Evolutionary conservation across 371 early-diverging fungal species (phyloP).

Genomic region (Scutellospora calospora): DNA sequence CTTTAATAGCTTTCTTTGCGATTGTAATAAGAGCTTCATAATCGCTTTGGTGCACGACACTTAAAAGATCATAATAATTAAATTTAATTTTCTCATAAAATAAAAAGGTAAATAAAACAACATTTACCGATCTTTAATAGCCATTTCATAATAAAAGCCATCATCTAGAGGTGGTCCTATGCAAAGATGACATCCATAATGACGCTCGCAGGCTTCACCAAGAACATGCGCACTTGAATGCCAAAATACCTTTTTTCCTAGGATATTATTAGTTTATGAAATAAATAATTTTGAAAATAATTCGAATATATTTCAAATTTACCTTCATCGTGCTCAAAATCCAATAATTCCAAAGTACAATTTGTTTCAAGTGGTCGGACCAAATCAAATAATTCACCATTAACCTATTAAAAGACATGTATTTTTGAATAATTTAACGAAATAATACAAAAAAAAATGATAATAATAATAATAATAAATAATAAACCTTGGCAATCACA

Average conservation of each 20-base stretch:
- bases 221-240: conserved; percentile 99
- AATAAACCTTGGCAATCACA: conserved; percentile 91
- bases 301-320: background rate
- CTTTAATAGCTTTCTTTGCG: conserved; percentile 90
- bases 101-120: background rate
- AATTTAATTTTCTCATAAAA: background rate
- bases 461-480: too few species aligned
- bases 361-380: conserved; percentile 86
- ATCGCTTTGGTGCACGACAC: conserved; percentile 83
- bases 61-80: conserved; percentile 43
- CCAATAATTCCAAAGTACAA: conserved; percentile 90
- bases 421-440: background rate
- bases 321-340: conserved; percentile 96
- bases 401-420: conserved; percentile 49
- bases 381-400: conserved; percentile 96
- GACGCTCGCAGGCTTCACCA: conserved; percentile 97
- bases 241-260: conserved; percentile 96
- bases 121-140: conserved; percentile 70
- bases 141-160: conserved; percentile 99
- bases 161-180: conserved; percentile 98
- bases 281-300: background rate
- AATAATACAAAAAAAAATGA: background rate
- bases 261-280: background rate
- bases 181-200: conserved; percentile 97
- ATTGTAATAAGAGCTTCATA: conserved; percentile 88